Conservation (phyloP, 495 filamentous ascomycete species). For the Penicillium arizonense region DNA sequence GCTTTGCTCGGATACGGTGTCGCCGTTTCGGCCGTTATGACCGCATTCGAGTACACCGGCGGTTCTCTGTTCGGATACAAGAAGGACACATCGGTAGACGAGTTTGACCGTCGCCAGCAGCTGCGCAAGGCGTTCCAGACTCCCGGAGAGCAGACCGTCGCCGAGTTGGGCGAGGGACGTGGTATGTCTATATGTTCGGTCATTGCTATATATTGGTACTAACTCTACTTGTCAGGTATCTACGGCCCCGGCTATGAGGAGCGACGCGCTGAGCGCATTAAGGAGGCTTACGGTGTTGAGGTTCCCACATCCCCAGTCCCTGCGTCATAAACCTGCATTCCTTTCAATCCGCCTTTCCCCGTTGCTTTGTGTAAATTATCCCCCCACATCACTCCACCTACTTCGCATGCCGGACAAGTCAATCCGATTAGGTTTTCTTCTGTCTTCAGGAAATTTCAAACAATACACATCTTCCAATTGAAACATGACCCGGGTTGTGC, state of each 20-base stretch:
- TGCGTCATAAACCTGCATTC: slow-evolving; percentile 38
- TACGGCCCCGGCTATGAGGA: slow-evolving; percentile 83
- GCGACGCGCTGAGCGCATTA: slow-evolving; percentile 76
- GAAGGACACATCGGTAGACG: slow-evolving; percentile 62
- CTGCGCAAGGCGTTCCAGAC: slow-evolving; percentile 71
- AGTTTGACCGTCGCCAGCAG: slow-evolving; percentile 75
- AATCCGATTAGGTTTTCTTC: slow-evolving; percentile 20
- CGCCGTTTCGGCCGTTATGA: slow-evolving; percentile 60
- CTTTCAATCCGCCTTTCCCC: slow-evolving; percentile 18
- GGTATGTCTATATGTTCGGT: slow-evolving; percentile 51
- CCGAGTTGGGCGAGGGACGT: slow-evolving; percentile 84
- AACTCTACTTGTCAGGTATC: slow-evolving; percentile 58
- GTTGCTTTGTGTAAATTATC: slow-evolving; percentile 44
- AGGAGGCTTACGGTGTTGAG: slow-evolving; percentile 89
- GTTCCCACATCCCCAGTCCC: slow-evolving; percentile 50
- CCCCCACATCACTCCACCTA: slow-evolving; percentile 35
- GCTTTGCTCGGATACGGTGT: slow-evolving; percentile 77
- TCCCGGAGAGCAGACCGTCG: slow-evolving; percentile 78
- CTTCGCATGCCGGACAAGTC: slow-evolving; percentile 36
- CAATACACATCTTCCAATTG: slow-evolving; percentile 3
- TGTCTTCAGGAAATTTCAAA: slow-evolving; percentile 10
- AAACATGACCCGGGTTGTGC: not conserved
- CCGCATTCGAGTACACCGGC: slow-evolving; percentile 75
- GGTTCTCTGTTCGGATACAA: slow-evolving; percentile 59
- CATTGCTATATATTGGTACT: slow-evolving; percentile 15